These are phyloP conservation scores for Anthracocystis setariae DNA, from an alignment of 1,284 basidiomycete species.

Conservation along the genomic window DNA sequence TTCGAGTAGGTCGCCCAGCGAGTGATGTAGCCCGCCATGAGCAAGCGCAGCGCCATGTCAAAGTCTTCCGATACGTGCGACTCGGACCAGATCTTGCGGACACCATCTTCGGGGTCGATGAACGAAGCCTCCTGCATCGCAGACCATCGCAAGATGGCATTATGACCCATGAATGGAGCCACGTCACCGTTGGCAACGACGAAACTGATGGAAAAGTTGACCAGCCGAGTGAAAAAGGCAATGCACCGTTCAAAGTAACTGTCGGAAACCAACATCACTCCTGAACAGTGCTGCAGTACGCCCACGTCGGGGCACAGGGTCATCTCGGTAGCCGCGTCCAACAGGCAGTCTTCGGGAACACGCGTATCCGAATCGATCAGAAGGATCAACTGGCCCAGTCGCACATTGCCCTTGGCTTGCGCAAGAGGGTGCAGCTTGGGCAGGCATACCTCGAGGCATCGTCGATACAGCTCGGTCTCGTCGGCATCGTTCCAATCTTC, in stretches of 20 bases:
- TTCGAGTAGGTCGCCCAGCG: conserved; percentile 86
- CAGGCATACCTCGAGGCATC: conserved; percentile 66
- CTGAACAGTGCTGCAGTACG: conserved; percentile 84
- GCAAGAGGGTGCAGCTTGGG: conserved; percentile 70
- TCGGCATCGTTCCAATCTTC: conserved; percentile 47
- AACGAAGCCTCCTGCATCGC: conserved; percentile 83
- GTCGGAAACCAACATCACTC: conserved; percentile 82
- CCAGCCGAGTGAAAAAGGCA: conserved; percentile 74
- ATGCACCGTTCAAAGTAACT: conserved; percentile 89
- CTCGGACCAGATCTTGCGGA: conserved; percentile 82
- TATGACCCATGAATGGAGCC: conserved; percentile 85
- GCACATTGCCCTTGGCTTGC: conserved; percentile 44
- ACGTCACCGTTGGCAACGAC: conserved; percentile 67
- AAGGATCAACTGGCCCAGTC: conserved; percentile 59
- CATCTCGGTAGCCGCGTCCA: conserved; percentile 85
- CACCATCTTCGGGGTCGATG: conserved; percentile 75
- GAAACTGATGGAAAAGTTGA: conserved; percentile 67
- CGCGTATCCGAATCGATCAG: conserved; percentile 79
- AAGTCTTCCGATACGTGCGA: conserved; percentile 85
- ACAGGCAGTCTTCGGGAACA: conserved; percentile 84
- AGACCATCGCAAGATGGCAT: conserved; percentile 85
- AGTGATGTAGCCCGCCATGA: conserved; percentile 73
- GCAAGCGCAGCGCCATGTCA: conserved; percentile 75
- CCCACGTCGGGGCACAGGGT: conserved; percentile 79
- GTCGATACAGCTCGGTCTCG: conserved; percentile 45